Evolutionary conservation across 768 basidiomycete genomes (phyloP).

Genomic region (Kondoa malvinella): DNA sequence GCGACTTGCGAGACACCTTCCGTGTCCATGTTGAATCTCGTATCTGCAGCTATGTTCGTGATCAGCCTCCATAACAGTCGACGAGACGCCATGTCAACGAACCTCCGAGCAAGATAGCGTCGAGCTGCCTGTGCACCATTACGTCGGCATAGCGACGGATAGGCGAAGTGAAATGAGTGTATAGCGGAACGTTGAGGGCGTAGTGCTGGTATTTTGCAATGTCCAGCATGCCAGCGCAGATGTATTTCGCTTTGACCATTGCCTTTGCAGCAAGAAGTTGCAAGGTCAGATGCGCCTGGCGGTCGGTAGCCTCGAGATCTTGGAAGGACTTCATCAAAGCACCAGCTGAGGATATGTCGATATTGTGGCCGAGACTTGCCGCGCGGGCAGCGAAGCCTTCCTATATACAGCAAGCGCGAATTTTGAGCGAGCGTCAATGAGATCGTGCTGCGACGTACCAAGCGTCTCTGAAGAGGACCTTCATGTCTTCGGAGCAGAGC

Average conservation of each 20-base stretch:
- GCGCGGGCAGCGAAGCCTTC: slow-evolving; percentile 65
- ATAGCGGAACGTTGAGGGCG: slow-evolving; percentile 71
- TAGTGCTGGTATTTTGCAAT: slow-evolving; percentile 96
- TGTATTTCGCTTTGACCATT: slow-evolving; percentile 91
- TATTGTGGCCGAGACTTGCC: slow-evolving; percentile 57
- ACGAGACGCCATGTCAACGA: slow-evolving; percentile 31
- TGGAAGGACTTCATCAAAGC: slow-evolving; percentile 70
- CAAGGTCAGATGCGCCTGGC: slow-evolving; percentile 49
- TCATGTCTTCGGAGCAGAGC: slow-evolving; percentile 92
- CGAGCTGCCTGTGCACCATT: slow-evolving; percentile 88
- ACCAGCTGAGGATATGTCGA: slow-evolving; percentile 63
- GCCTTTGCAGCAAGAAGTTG: slow-evolving; percentile 73
- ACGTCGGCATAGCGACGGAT: slow-evolving; percentile 48
- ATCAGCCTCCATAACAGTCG: background rate
- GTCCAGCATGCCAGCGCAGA: slow-evolving; percentile 97
- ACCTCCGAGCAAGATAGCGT: slow-evolving; percentile 61
- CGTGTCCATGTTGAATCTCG: slow-evolving; percentile 91
- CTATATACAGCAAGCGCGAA: slow-evolving; percentile 33
- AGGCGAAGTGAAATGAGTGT: slow-evolving; percentile 66
- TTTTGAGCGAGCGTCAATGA: background rate
- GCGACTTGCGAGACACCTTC: slow-evolving; percentile 95
- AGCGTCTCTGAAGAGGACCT: slow-evolving; percentile 70
- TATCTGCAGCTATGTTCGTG: slow-evolving; percentile 48
- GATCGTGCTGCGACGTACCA: slow-evolving; percentile 40
- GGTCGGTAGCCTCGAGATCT: slow-evolving; percentile 49